Evolutionary conservation across 2,329 filamentous ascomycete genomes (phyloP).

Genomic region (Colletotrichum tanaceti): DNA sequence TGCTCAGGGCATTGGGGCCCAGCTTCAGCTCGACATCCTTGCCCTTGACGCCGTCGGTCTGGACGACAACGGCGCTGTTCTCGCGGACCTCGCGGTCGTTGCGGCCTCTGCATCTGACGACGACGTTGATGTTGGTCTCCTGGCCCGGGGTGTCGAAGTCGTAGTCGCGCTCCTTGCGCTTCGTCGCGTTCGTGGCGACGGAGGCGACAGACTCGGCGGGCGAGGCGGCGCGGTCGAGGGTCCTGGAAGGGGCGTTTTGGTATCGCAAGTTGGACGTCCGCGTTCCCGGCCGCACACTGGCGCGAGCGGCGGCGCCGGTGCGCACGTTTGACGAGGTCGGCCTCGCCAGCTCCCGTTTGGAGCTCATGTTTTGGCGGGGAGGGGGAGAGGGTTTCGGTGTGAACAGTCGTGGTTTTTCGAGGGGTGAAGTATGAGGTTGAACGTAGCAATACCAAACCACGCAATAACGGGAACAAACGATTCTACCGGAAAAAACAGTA

Average conservation of each 20-base stretch:
- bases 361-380: conserved; percentile 29
- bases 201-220: conserved; percentile 78
- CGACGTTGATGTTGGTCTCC: conserved; percentile 97
- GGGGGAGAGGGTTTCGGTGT: background rate
- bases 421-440: background rate
- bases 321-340: conserved; percentile 33
- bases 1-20: conserved; percentile 91
- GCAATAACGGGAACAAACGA: background rate
- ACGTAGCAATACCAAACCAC: background rate
- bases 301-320: conserved; percentile 34
- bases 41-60: conserved; percentile 88
- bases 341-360: conserved; percentile 42
- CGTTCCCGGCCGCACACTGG: conserved; percentile 34
- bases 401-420: background rate
- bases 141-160: conserved; percentile 74
- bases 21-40: conserved; percentile 87
- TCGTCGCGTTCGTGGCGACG: conserved; percentile 68
- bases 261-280: conserved; percentile 40
- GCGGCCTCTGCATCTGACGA: conserved; percentile 92
- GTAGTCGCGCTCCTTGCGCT: conserved; percentile 89
- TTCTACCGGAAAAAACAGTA: background rate
- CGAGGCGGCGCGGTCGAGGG: conserved; percentile 65
- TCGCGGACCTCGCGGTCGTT: conserved; percentile 93
- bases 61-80: conserved; percentile 93
- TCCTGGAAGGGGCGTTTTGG: conserved; percentile 36